These are phyloP conservation scores for Linderniella brevidens DNA, from an alignment of 257 asterid species.

Conservation along the genomic window DNA sequence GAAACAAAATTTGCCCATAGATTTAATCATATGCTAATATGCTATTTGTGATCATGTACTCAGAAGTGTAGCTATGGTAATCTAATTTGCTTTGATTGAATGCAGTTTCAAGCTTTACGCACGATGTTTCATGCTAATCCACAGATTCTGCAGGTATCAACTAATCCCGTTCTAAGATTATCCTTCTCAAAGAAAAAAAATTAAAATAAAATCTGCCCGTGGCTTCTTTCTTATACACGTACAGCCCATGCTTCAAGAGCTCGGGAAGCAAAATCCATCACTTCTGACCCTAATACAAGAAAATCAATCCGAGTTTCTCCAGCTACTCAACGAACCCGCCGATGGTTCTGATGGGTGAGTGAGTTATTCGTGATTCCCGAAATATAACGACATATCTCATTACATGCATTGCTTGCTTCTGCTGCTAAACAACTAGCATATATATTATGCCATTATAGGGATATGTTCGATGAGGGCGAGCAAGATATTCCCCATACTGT, in stretches of 20 bases:
- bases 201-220: background rate
- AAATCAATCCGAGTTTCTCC: conserved; percentile 83
- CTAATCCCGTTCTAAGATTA: background rate
- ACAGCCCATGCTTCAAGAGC: conserved; percentile 95
- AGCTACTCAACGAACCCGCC: conserved; percentile 64
- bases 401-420: too few species aligned
- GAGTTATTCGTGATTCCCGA: too few species aligned
- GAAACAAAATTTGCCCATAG: too few species aligned
- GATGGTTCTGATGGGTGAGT: conserved; percentile 81
- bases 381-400: too few species aligned
- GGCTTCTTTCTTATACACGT: background rate
- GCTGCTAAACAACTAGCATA: conserved; percentile 10
- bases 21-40: too few species aligned
- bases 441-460: conserved; percentile 24
- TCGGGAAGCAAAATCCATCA: conserved; percentile 77
- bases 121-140: conserved; percentile 82
- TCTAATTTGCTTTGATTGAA: background rate
- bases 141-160: conserved; percentile 66
- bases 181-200: background rate
- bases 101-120: conserved; percentile 81
- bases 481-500: conserved; percentile 84
- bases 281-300: conserved; percentile 68
- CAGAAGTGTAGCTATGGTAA: too few species aligned
- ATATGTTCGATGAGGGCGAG: conserved; percentile 64
- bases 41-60: too few species aligned